Evolutionary conservation across 2,329 filamentous ascomycete species (phyloP).

Genomic region (Aureobasidium sp.): DNA sequence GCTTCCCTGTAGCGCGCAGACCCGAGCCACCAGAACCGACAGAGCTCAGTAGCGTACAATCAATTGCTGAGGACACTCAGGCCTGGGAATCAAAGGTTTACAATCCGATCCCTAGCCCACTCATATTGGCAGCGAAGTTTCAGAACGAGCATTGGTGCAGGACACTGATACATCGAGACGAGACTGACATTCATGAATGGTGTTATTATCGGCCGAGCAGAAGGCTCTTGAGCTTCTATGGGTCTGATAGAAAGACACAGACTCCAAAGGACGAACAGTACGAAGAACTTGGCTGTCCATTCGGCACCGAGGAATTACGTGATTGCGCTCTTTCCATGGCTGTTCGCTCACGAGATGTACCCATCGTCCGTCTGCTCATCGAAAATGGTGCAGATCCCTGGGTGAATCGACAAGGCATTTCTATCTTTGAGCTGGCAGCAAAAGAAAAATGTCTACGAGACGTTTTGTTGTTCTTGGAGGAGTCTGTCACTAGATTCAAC

Average conservation of each 20-base stretch:
- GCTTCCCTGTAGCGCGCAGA: background rate
- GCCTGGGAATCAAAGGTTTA: conserved; percentile 2
- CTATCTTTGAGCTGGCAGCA: background rate
- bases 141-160: conserved; percentile 4
- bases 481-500: background rate
- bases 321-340: conserved; percentile 6
- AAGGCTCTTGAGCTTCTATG: conserved; percentile 5
- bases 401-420: conserved; percentile 8
- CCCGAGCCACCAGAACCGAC: background rate
- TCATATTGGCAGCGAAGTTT: background rate
- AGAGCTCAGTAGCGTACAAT: background rate
- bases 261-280: conserved; percentile 7
- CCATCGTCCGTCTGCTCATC: background rate
- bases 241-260: background rate
- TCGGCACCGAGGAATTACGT: background rate
- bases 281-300: background rate
- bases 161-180: background rate
- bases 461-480: background rate
- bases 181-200: conserved; percentile 4
- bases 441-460: background rate
- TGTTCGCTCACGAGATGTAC: background rate
- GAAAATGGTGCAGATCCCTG: conserved; percentile 9
- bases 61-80: background rate
- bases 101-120: conserved; percentile 6
- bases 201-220: background rate